Conservation (phyloP, 2,329 filamentous ascomycete species). For the Tricladium varicosporioides region DNA sequence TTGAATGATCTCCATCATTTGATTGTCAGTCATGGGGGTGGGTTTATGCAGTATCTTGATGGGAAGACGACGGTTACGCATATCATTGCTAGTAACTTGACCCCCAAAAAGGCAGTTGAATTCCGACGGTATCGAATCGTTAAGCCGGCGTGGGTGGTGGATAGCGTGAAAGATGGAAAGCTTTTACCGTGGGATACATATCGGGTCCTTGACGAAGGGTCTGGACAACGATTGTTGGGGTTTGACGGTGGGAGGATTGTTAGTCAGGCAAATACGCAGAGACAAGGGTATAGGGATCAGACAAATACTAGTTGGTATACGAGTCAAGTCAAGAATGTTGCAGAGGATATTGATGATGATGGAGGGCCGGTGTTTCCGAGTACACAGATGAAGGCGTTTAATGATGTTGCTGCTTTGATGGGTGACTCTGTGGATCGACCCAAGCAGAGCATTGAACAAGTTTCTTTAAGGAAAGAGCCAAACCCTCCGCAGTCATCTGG, state of each 20-base stretch:
- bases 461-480: neutral
- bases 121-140: slow-evolving; percentile 87
- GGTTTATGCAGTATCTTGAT: slow-evolving; percentile 91
- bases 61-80: slow-evolving; percentile 94
- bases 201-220: slow-evolving; percentile 79
- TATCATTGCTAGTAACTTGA: slow-evolving; percentile 86
- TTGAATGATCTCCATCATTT: slow-evolving; percentile 84
- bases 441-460: slow-evolving; percentile 6
- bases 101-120: slow-evolving; percentile 89
- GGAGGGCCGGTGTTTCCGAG: slow-evolving; percentile 36
- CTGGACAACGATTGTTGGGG: slow-evolving; percentile 73
- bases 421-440: slow-evolving; percentile 2
- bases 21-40: slow-evolving; percentile 90
- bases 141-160: slow-evolving; percentile 90
- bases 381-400: slow-evolving; percentile 18
- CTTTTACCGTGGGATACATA: slow-evolving; percentile 85
- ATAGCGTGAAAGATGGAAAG: slow-evolving; percentile 79
- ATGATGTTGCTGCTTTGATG: slow-evolving; percentile 11
- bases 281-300: slow-evolving; percentile 74
- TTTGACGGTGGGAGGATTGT: slow-evolving; percentile 61
- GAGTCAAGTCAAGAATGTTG: slow-evolving; percentile 57
- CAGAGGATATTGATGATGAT: slow-evolving; percentile 42
- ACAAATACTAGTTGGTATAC: slow-evolving; percentile 82
- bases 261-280: slow-evolving; percentile 61
- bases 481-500: slow-evolving; percentile 17